Percentiles rank a stretch among this genome's conserved stretches.
Conservation (phyloP, 163 green algal genomes). For the Scenedesmus sp. region DNA sequence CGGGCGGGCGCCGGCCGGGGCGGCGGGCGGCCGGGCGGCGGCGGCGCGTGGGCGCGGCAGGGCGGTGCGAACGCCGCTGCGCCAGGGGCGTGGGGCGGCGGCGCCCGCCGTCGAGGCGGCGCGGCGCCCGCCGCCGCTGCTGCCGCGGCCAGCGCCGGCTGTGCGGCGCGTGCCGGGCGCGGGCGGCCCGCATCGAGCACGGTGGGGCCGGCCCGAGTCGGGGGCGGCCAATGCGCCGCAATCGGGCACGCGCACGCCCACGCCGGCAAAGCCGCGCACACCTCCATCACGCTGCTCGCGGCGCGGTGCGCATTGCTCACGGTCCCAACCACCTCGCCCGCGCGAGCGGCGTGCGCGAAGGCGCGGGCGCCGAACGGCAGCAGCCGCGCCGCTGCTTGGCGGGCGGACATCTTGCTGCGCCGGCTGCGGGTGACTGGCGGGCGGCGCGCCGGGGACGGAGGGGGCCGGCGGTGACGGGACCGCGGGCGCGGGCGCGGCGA, state of each 20-base stretch:
- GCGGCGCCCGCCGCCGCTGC: too few relatives aligned
- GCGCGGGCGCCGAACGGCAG: not conserved
- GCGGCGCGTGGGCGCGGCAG: not conserved
- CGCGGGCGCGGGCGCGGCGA: too few relatives aligned
- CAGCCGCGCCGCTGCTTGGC: conserved; percentile 7
- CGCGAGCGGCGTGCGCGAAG: conserved; percentile 33
- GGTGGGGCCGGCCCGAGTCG: too few relatives aligned
- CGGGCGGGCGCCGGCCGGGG: too few relatives aligned
- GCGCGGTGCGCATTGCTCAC: conserved; percentile 55
- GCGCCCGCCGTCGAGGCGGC: not conserved
- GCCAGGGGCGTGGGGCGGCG: not conserved
- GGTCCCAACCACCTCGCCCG: conserved; percentile 51
- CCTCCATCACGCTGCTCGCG: conserved; percentile 58
- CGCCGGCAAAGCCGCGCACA: too few relatives aligned
- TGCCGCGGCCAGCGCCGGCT: too few relatives aligned
- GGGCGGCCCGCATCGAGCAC: too few relatives aligned
- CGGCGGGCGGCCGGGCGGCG: not conserved
- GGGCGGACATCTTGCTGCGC: not conserved
- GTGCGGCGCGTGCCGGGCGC: too few relatives aligned
- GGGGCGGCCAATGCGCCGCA: too few relatives aligned
- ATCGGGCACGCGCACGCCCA: too few relatives aligned
- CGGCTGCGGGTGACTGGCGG: not conserved
- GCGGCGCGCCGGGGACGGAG: too few relatives aligned
- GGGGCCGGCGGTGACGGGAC: too few relatives aligned
- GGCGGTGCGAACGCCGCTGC: not conserved